Base-by-base conservation (phyloP, 306 rosid species). In the Vigna unguiculata region DNA sequence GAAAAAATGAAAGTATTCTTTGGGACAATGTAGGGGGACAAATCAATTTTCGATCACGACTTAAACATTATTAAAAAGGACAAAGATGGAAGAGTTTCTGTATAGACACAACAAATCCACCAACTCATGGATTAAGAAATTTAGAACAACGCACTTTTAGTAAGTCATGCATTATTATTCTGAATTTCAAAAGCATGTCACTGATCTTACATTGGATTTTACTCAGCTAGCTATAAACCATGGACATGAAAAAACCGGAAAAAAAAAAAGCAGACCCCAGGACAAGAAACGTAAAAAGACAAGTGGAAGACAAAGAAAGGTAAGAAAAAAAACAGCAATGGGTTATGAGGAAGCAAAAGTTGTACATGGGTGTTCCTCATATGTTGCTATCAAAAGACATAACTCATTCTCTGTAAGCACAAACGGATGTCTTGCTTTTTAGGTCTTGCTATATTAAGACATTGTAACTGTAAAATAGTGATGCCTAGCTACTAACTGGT, bases 391-490 rank as follows among this genome's bases (percentile, higher is more conserved):
- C 84, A 80, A 54, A 79, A 2, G 47, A 45, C 80, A 41, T 34
- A 55, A 54, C 51, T 76, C 80, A 68, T 77, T 61, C 77, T 25
- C 53, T 61, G 64, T 45, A 4, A 20, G 43, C 72, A 76, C 60
- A 32, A 51, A 63, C 15, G 14, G 25, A 49, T 78, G 82, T 85
- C 86, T 80, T 86, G 73, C 69, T 83, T 81, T 81, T 80, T 59
- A 74, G 87, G 87, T 73, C 82, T 74, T 81, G 82, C 86, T 79
- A 67, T 87, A 91, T 86, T 87, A 87, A 78, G 96, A 86, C 96
- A 83, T 81, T 85, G 83, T 85, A 95, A 91, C 97, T 89, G 84
- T 75, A 87, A 86, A 84, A 82, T 76, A 87, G 84, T 81, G 87
- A 57, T 68, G 62, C 79, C 61, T 68, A 40, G 45, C 45, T 40